A percentile compares a stretch with the other conserved stretches of the same genome.
Evolutionary conservation across 2,329 filamentous ascomycete species (phyloP).

Genomic region (Claviceps africana): DNA sequence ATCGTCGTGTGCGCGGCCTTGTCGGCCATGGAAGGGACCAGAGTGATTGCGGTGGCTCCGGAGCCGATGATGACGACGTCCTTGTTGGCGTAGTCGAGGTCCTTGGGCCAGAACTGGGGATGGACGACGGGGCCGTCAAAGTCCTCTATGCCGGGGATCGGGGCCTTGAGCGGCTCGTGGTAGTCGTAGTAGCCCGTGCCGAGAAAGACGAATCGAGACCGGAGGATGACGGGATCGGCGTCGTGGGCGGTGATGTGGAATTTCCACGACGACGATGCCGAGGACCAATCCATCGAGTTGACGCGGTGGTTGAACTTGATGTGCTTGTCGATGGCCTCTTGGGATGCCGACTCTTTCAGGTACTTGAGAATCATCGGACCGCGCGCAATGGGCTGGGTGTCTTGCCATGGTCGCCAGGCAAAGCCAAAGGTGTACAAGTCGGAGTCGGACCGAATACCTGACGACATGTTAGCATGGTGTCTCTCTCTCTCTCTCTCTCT

Average conservation of each 20-base stretch:
- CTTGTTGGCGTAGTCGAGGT: constrained; percentile 49
- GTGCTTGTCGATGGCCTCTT: constrained; percentile 23
- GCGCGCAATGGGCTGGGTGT: constrained; percentile 34
- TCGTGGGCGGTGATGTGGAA: constrained; percentile 24
- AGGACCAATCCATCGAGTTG: constrained; percentile 34
- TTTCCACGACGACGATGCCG: constrained; percentile 37
- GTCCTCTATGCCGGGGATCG: constrained; percentile 49
- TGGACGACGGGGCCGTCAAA: constrained; percentile 53
- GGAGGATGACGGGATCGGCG: constrained; percentile 9
- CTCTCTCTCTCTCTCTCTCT: no score
- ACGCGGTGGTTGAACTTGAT: constrained; percentile 37
- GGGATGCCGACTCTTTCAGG: constrained; percentile 31
- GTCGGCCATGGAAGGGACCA: constrained; percentile 53
- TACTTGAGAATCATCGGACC: constrained; percentile 36
- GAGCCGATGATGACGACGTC: constrained; percentile 57
- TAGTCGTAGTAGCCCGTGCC: constrained; percentile 54
- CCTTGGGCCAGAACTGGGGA: constrained; percentile 59
- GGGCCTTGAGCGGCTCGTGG: constrained; percentile 38
- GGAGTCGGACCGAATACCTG: constrained; percentile 47
- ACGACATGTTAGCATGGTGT: not conserved
- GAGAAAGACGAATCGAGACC: constrained; percentile 40
- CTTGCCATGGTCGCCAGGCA: constrained; percentile 53
- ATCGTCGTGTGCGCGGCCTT: constrained; percentile 55
- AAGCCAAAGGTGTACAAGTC: constrained; percentile 47
- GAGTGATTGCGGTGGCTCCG: constrained; percentile 63